A percentile compares a stretch with the other conserved stretches of the same genome.
Conservation (phyloP, 2,329 filamentous ascomycete species). For the Teratosphaeria gauchensis region DNA sequence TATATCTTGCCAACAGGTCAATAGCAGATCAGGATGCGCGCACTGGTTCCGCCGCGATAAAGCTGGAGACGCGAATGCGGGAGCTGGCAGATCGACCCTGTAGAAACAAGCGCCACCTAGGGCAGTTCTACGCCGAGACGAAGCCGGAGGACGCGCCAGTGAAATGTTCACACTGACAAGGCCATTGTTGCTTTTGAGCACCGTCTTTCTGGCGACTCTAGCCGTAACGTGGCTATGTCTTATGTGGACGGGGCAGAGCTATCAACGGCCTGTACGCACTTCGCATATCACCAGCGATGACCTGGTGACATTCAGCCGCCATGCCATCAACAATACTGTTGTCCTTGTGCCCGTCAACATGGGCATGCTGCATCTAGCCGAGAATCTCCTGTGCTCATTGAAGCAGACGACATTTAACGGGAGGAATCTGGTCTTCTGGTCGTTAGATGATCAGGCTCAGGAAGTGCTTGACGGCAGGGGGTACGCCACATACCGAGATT, state of each 20-base stretch:
- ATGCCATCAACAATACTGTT: slow-evolving; percentile 2
- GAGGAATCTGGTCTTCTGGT: slow-evolving; percentile 11
- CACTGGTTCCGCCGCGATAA: not conserved
- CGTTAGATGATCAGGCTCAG: slow-evolving; percentile 8
- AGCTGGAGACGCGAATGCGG: not conserved
- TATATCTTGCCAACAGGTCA: not conserved
- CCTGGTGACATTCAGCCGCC: not conserved
- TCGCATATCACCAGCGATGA: not conserved
- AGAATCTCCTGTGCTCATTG: slow-evolving; percentile 10
- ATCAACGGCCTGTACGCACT: not conserved
- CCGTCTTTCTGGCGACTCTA: not conserved
- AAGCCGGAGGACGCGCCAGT: not conserved
- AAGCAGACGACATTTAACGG: slow-evolving; percentile 3
- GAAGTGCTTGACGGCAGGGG: slow-evolving; percentile 1
- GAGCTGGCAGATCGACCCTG: not conserved
- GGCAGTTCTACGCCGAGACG: not conserved
- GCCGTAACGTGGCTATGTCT: not conserved
- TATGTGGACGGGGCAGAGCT: not conserved
- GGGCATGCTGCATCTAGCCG: slow-evolving; percentile 9
- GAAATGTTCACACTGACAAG: not conserved
- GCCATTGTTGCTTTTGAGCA: not conserved
- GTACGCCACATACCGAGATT: slow-evolving; percentile 7
- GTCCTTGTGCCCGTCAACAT: slow-evolving; percentile 7
- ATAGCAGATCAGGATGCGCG: not conserved
- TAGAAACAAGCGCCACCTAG: not conserved